Evolutionary conservation across 2,329 filamentous ascomycete species (phyloP), one percentile per base, ranked within the genome.

Genomic region (Chaetomiaceae sp.): DNA sequence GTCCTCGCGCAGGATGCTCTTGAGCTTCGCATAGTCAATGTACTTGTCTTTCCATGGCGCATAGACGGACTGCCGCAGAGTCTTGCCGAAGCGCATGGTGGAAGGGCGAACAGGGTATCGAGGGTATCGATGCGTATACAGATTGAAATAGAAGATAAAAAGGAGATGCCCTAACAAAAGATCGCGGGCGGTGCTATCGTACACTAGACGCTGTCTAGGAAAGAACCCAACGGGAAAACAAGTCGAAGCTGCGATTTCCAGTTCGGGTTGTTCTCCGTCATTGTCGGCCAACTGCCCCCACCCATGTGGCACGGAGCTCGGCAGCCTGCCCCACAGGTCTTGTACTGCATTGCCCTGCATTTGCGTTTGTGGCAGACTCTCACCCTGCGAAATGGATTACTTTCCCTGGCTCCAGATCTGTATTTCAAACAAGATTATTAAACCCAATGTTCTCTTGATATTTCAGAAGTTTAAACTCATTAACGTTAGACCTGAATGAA

Each of bases 1-100:
- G 68, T 89, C 83, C 70, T 97, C 94, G 59, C 89, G 87, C 56
- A 99, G 76, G 55, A 99, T 80, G 65, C 80, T 79, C 79, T 97
- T 97, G 61, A 99, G 84, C 79, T 92, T 96, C 64, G 81, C 76
- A 72, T 99, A 99, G 75, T 97, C 91, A 68, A 99, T 89, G 76
- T 99, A 97, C 66, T 95, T 82, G 69, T 87, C 88, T 71, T 87
- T 88, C 92, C 92, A 99, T 67, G 91, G 90, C 63, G 81, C 74
- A 70, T 97, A 94, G 64, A 89, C 78, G 55, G 89, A 85, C 65
- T 83, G 82, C 65, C 85, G 83, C 56, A 99, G 81, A 47, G 90
- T 96, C 75, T 85, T 89, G 59, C 92, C 92, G 77, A 96, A 99
- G 65, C 90, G 88, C 94, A 99, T 97, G 46, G 56, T 76, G 65